phyloP scores from a whole-genome alignment of 129 eudicot species.

The Saussurea involucrata region DNA sequence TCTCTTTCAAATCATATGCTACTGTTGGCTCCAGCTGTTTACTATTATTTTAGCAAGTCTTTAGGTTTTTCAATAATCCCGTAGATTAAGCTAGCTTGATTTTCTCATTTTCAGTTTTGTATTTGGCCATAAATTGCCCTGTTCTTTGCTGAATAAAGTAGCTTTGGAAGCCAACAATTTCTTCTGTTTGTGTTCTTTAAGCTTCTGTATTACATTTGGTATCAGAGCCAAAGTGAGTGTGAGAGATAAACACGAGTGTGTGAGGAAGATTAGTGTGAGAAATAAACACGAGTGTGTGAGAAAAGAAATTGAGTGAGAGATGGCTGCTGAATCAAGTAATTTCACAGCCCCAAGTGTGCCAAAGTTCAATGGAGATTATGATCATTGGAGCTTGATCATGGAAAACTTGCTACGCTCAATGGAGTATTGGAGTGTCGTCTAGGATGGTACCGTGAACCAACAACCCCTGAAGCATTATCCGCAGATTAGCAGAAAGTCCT shows the following conservation, averaged over 20 bases:
- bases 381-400: background rate
- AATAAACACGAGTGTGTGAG: background rate
- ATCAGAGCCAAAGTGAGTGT: background rate
- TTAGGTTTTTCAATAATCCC: too few species aligned
- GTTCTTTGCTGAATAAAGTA: too few species aligned
- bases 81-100: too few species aligned
- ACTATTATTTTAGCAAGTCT: too few species aligned
- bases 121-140: too few species aligned
- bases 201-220: background rate
- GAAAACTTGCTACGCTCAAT: background rate
- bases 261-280: background rate
- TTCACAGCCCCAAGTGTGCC: background rate
- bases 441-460: background rate
- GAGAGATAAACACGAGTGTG: background rate
- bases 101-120: too few species aligned
- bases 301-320: background rate
- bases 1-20: constrained; percentile 19
- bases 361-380: background rate
- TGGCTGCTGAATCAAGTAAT: background rate
- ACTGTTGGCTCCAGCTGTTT: too few species aligned
- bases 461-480: background rate
- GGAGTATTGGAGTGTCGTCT: background rate
- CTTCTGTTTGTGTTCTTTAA: too few species aligned
- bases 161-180: too few species aligned
- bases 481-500: background rate